Evolutionary conservation across 2,329 filamentous ascomycete genomes (phyloP), one percentile per base, ranked within the genome.

Genomic region (Colletotrichum nymphaeae): DNA sequence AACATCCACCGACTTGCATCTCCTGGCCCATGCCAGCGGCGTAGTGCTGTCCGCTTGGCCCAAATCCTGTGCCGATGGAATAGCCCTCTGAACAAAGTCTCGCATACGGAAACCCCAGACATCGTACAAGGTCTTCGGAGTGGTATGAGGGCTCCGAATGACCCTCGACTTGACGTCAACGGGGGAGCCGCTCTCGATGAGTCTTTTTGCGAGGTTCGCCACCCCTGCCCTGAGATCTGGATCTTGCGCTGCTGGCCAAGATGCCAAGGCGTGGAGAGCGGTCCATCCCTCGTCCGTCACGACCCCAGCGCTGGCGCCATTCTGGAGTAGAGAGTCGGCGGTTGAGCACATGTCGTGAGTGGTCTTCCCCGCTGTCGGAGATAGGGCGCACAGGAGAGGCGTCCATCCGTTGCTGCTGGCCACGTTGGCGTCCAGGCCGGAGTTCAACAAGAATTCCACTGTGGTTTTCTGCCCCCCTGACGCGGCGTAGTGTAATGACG

Each of bases 401-500:
- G 79, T 81, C 80, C 79, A 81, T 58, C 78, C 76, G 56, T 78
- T 78, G 11, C 62, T 12, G 69, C 72, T 81, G 1, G 28, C 37
- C 1, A 62, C 55, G 57, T 81, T 77, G 32, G 78, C 74, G 57
- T 78, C 65, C 1, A 77, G 24, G 35, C 78, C 76, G 3, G 56
- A 57, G 24, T 28, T 16, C 2, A 77, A 59, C 2, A 77, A 73
- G 55, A 72, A 78, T 14, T 75, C 73, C 16, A 80, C 56, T 0
- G 75, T 75, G 14, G 78, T 76, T 24, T 57, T 14, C 1, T 75
- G 69, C 12, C 77, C 70, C 0, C 78, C 78, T 2, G 76, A 78
- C 2, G 79, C 79, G 2, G 79, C 79, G 49, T 74, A 81, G 64
- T 81, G 79, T 2, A 82, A 64, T 2, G 80, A 49, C 1, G 76